A percentile compares a stretch with the other conserved stretches of the same genome.
Conservation (phyloP, 768 basidiomycete genomes). For the Russula brevipes region DNA sequence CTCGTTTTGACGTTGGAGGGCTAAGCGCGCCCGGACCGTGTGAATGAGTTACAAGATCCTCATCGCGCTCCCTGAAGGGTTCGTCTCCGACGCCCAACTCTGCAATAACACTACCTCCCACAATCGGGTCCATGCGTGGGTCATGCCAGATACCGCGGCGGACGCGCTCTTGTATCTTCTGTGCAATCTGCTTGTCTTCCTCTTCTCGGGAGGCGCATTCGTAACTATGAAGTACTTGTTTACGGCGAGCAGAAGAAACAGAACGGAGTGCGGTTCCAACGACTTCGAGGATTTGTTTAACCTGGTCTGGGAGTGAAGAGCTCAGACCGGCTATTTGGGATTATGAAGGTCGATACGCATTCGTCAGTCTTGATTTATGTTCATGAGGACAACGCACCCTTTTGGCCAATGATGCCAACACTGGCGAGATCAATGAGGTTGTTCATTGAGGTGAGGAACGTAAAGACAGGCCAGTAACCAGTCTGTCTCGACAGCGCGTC, state of each 20-base stretch:
- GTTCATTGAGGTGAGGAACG: slow-evolving; percentile 73
- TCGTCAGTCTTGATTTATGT: background rate
- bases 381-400: slow-evolving; percentile 45
- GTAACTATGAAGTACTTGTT: slow-evolving; percentile 38
- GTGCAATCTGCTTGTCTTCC: slow-evolving; percentile 37
- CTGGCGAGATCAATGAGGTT: slow-evolving; percentile 88
- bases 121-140: slow-evolving; percentile 75
- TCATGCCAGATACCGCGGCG: slow-evolving; percentile 76
- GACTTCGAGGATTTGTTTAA: slow-evolving; percentile 79
- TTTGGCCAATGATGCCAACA: slow-evolving; percentile 93
- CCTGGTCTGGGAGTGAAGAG: slow-evolving; percentile 71
- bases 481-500: slow-evolving; percentile 70
- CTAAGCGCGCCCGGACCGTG: background rate
- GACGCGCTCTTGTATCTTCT: slow-evolving; percentile 44
- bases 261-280: slow-evolving; percentile 66
- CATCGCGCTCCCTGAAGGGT: slow-evolving; percentile 38
- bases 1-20: slow-evolving; percentile 3
- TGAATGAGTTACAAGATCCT: slow-evolving; percentile 21
- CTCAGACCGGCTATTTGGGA: slow-evolving; percentile 66
- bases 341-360: background rate
- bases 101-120: slow-evolving; percentile 81
- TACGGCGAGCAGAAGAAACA: slow-evolving; percentile 49
- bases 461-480: slow-evolving; percentile 87
- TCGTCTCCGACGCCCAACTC: slow-evolving; percentile 86
- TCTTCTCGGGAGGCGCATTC: slow-evolving; percentile 37